Base-by-base conservation (phyloP, 2,329 filamentous ascomycete species). In the Tolypocladium tundrense region DNA sequence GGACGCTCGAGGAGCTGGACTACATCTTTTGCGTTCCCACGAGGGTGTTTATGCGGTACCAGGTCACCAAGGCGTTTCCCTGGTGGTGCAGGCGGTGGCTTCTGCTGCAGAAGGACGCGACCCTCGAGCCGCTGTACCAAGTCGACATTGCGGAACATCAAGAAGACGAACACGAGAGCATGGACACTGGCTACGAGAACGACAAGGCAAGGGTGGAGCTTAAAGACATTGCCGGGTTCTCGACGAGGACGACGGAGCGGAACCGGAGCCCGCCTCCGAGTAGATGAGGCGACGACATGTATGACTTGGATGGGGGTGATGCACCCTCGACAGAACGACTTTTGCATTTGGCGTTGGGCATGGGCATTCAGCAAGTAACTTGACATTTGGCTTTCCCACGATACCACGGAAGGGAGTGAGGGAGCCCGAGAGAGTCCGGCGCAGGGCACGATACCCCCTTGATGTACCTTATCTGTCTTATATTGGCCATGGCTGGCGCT, bases 11-110 rank as follows among this genome's bases (percentile, higher is more conserved):
- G 62, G 78, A 80, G 68, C 70, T 88, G 41, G 85, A 88, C 63
- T 80, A 81, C 59, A 77, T 84, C 55, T 83, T 82, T 65, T 82
- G 80, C 5, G 82, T 87, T 4, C 82, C 83, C 2, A 85, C 81
- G 8, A 70, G 77, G 27, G 77, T 74, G 55, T 84, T 83, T 64
- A 77, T 80, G 67, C 73, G 70, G 58, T 87, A 87, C 61, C 83
- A 87, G 66, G 61, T 80, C 13, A 77, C 72, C 60, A 78, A 80
- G 61, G 78, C 76, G 1, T 67, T 86, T 31, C 85, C 85, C 0
- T 88, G 78, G 73, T 87, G 81, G 79, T 68, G 83, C 64, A 83
- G 78, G 66, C 75, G 80, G 21, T 85, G 79, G 67, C 68, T 88
- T 31, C 66, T 87, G 48, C 74, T 78, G 45, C 73, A 75, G 60